Evolutionary conservation across 176 grass and related monocot species (phyloP), one percentile per base, ranked within the genome.

Genomic region (Zea luxurians): DNA sequence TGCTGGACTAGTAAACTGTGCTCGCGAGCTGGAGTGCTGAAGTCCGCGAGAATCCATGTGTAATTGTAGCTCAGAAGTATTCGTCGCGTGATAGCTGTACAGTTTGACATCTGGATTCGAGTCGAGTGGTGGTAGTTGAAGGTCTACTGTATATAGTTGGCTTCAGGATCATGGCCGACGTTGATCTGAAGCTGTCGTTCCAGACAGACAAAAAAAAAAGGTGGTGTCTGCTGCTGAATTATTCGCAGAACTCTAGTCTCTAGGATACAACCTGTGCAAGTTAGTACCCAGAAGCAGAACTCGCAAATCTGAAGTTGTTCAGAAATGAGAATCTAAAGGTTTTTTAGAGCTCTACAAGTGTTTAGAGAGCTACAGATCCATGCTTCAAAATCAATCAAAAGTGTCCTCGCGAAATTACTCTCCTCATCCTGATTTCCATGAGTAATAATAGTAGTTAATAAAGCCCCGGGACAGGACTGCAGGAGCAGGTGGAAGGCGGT

Each of bases 11-110:
- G 4, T 48, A 52, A 55, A 47, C 10, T 41, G 71, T 21, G 38
- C 58, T 53, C n/a, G 37, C 68, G 44, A 45, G 44, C 69, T 70
- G 64, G 17, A 85, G 38, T 46, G 59, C 58, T 64, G 46, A 20
- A 64, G 67, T 15, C 46, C 68, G 72, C 38, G 75, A 69, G 37
- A 63, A 62, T 58, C 27, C 12, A 70, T 76, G 16, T 71, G 81
- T 78, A 82, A 83, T 41, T 36, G 58, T 84, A 80, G 69, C 42
- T 21, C 44, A 48, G 42, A 48, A 13, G 52, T 34, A 48, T 74
- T 87, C 75, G 16, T n/a, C 18, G 20, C 73, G 8, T 8, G 61
- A 75, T 88, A 17, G 11, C 20, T 89, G 78, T 89, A 89, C 77
- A 85, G 82, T 77, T 81, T 81, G 42, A 67, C 82, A 48, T 18